Conservation (phyloP, 2,329 filamentous ascomycete species). For the Aspergillus bombycis region DNA sequence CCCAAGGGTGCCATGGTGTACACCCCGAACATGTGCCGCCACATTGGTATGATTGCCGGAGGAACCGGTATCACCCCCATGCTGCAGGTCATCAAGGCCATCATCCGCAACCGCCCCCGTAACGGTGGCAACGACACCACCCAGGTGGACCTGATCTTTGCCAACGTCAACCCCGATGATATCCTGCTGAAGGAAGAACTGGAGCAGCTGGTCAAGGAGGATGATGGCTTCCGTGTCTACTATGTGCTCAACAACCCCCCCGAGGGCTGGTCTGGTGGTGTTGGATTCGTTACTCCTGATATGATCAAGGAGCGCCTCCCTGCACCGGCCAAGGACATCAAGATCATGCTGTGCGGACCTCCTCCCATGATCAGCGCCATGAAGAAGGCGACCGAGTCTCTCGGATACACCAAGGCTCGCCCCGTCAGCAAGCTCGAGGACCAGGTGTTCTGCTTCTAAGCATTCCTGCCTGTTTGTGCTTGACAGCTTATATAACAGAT, state of each 20-base stretch:
- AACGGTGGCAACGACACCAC: slow-evolving; percentile 76
- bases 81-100: slow-evolving; percentile 92
- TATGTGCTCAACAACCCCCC: slow-evolving; percentile 97
- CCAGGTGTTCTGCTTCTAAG: slow-evolving; percentile 94
- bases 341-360: slow-evolving; percentile 91
- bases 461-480: slow-evolving; percentile 5
- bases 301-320: slow-evolving; percentile 84
- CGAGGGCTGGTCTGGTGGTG: slow-evolving; percentile 85
- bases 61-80: slow-evolving; percentile 98
- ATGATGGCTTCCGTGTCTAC: slow-evolving; percentile 81
- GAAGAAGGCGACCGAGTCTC: slow-evolving; percentile 89
- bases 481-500: neutral
- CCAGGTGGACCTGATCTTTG: slow-evolving; percentile 92
- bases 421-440: slow-evolving; percentile 98
- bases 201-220: slow-evolving; percentile 74
- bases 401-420: slow-evolving; percentile 89
- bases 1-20: slow-evolving; percentile 99
- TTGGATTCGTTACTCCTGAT: slow-evolving; percentile 91
- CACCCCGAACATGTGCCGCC: slow-evolving; percentile 92
- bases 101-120: slow-evolving; percentile 72
- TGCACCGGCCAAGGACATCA: slow-evolving; percentile 81
- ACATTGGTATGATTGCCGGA: slow-evolving; percentile 97
- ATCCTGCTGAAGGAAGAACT: slow-evolving; percentile 93
- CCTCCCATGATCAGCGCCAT: slow-evolving; percentile 95
- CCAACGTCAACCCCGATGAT: slow-evolving; percentile 91